Percentiles rank a stretch among this genome's conserved stretches.
These are phyloP conservation scores for Trypanosoma rangeli DNA, from an alignment of 208 protist genomes.

Conservation along the genomic window DNA sequence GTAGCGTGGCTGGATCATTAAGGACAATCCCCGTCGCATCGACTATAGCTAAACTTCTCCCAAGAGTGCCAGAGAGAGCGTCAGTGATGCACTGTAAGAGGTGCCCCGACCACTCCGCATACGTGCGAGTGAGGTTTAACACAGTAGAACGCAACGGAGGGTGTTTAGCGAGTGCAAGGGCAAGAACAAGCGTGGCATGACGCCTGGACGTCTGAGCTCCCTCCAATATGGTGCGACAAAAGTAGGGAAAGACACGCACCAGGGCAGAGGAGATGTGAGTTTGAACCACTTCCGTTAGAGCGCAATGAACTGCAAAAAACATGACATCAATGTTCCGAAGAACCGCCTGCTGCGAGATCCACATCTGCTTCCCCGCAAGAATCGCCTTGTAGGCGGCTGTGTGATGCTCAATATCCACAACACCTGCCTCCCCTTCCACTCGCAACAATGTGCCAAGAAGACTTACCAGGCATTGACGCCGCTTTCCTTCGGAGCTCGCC, in stretches of 20 bases:
- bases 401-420: background rate
- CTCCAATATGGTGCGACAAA: no score
- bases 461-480: background rate
- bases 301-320: background rate
- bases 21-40: no score
- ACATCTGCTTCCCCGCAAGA: conserved; percentile 5
- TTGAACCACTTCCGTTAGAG: conserved; percentile 5
- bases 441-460: conserved; percentile 5
- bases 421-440: conserved; percentile 3
- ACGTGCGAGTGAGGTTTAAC: no score
- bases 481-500: background rate
- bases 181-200: no score
- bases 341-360: conserved; percentile 12
- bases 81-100: no score
- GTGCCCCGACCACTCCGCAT: no score
- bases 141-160: no score
- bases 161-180: no score
- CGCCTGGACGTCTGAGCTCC: no score
- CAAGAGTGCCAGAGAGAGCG: no score
- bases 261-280: conserved; percentile 5
- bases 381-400: conserved; percentile 14
- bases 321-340: conserved; percentile 3
- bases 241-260: conserved; percentile 8
- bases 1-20: no score
- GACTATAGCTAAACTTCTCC: no score